phyloP scores from a whole-genome alignment of 306 rosid genomes.

The Cicer pinnatifidum region DNA sequence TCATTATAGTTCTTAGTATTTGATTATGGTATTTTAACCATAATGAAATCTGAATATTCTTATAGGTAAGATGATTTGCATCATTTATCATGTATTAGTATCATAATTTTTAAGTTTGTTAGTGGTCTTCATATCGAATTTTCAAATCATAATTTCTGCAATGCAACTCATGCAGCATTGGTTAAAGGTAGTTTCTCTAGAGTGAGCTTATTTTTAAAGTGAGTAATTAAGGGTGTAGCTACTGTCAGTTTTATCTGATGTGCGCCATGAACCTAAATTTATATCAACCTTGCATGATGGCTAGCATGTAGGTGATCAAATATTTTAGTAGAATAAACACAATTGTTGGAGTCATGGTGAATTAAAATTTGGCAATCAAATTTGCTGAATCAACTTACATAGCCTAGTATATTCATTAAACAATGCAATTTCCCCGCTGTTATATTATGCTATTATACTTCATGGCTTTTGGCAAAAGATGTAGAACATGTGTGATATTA shows the following conservation, averaged over 20 bases:
- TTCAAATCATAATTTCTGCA: no score
- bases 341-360: conserved; percentile 17
- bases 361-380: conserved; percentile 16
- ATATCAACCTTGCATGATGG: conserved; percentile 97
- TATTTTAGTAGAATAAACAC: conserved; percentile 1
- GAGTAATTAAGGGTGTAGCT: not conserved
- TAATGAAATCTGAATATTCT: no score
- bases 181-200: conserved; percentile 1
- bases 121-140: no score
- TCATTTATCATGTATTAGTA: no score
- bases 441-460: not conserved
- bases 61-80: no score
- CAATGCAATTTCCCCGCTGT: conserved; percentile 1
- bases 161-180: conserved; percentile 13
- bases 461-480: conserved; percentile 22
- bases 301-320: conserved; percentile 44
- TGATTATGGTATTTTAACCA: no score
- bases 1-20: no score
- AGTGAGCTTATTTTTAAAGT: not conserved
- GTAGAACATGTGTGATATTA: conserved; percentile 12
- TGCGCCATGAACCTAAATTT: not conserved
- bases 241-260: not conserved
- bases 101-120: no score
- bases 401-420: conserved; percentile 12
- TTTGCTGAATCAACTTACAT: conserved; percentile 12